These are phyloP conservation scores for Mortierella sp. DNA, from an alignment of 371 early-diverging fungal genomes.

Conservation along the genomic window DNA sequence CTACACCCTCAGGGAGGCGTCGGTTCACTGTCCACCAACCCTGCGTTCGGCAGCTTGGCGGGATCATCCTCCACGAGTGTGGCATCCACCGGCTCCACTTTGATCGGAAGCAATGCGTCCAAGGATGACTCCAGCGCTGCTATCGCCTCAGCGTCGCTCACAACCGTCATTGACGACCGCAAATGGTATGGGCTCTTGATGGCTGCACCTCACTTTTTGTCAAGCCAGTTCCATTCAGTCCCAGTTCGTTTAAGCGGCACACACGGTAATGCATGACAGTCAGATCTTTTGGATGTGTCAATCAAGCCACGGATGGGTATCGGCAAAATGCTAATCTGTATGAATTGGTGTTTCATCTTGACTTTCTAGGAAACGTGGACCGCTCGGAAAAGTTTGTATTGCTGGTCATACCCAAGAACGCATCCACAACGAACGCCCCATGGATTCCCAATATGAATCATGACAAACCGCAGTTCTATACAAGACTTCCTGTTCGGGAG, in stretches of 20 bases:
- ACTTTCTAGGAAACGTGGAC: background rate
- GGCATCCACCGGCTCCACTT: background rate
- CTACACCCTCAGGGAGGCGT: background rate
- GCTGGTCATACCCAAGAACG: slow-evolving; percentile 34
- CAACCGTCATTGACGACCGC: slow-evolving; percentile 27
- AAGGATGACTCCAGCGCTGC: slow-evolving; percentile 26
- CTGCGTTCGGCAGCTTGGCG: slow-evolving; percentile 5
- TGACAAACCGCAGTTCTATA: slow-evolving; percentile 25
- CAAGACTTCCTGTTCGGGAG: slow-evolving; percentile 9
- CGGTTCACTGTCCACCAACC: slow-evolving; percentile 1
- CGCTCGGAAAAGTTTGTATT: slow-evolving; percentile 30
- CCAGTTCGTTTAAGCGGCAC: slow-evolving; percentile 14
- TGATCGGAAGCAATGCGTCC: background rate
- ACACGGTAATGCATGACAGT: slow-evolving; percentile 15
- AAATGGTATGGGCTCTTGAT: slow-evolving; percentile 46
- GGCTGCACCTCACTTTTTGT: slow-evolving; percentile 26
- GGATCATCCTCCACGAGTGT: slow-evolving; percentile 5
- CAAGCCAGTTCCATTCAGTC: slow-evolving; percentile 15
- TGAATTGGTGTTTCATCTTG: background rate
- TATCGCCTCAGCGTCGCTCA: slow-evolving; percentile 16
- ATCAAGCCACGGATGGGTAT: too few relatives aligned
- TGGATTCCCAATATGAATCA: slow-evolving; percentile 51
- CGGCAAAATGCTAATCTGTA: background rate
- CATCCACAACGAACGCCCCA: slow-evolving; percentile 18
- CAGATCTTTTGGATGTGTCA: too few relatives aligned